phyloP scores from a whole-genome alignment of 441 rosid genomes.

The Euphorbia schlechtendalii region DNA sequence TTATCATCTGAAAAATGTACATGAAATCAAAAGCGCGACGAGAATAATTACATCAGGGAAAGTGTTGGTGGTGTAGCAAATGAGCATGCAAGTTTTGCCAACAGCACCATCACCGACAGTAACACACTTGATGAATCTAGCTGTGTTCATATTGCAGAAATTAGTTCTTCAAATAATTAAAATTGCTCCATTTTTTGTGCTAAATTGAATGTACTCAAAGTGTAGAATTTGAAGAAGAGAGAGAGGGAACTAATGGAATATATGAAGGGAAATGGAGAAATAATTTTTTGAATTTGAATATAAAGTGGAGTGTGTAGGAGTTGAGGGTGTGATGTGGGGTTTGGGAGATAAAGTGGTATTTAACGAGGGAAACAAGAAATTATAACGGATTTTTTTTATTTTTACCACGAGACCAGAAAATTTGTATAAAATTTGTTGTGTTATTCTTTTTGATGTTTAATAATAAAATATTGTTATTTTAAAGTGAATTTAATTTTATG shows the following conservation, averaged over 20 bases:
- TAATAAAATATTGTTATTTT: too few relatives aligned
- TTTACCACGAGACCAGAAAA: too few relatives aligned
- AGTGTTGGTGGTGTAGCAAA: conserved; percentile 44
- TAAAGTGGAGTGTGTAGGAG: too few relatives aligned
- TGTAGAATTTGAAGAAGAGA: neutral
- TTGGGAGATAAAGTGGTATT: neutral
- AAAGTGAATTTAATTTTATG: too few relatives aligned
- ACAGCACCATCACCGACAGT: conserved; percentile 56
- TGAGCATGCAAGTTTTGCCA: conserved; percentile 49
- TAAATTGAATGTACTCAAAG: too few relatives aligned
- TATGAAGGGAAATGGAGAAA: neutral
- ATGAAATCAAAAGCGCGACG: neutral
- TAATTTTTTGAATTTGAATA: conserved; percentile 15
- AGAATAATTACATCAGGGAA: conserved; percentile 34
- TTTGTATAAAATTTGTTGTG: too few relatives aligned
- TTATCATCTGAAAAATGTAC: too few relatives aligned
- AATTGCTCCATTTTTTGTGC: neutral
- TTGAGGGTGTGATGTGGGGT: conserved; percentile 8
- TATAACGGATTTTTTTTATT: too few relatives aligned
- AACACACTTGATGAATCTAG: conserved; percentile 73
- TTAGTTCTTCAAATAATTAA: neutral
- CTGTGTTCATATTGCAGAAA: conserved; percentile 38
- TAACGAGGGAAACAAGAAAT: neutral
- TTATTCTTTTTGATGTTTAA: too few relatives aligned
- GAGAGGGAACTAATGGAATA: neutral